phyloP scores from a whole-genome alignment of 2,329 filamentous ascomycete species.

The Pseudogymnoascus sp. region DNA sequence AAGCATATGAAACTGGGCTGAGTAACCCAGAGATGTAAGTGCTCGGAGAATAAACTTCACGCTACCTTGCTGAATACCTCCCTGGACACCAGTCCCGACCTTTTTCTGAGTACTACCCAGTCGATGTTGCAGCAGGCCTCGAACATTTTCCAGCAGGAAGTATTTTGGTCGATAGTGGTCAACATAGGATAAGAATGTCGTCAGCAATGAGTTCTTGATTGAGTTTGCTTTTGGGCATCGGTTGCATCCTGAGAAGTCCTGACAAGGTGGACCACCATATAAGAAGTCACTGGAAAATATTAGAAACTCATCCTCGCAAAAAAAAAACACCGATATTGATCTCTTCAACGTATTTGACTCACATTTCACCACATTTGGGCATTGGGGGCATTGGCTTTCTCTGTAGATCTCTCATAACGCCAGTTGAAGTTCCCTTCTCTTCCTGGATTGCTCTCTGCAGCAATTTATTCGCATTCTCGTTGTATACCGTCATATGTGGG shows the following conservation, averaged over 20 bases:
- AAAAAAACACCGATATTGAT: background rate
- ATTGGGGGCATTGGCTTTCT: conserved; percentile 12
- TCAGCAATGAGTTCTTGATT: conserved; percentile 19
- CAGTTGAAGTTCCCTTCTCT: conserved; percentile 7
- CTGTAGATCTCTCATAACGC: conserved; percentile 9
- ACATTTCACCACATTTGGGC: conserved; percentile 14
- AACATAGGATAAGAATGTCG: conserved; percentile 17
- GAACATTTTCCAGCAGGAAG: conserved; percentile 22
- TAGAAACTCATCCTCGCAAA: background rate
- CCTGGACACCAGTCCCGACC: background rate
- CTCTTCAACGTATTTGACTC: background rate
- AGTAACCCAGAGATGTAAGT: conserved; percentile 18
- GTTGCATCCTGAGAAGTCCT: conserved; percentile 15
- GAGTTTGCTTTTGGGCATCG: conserved; percentile 12
- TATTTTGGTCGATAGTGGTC: conserved; percentile 22
- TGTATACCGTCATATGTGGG: conserved; percentile 10
- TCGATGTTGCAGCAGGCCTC: conserved; percentile 11
- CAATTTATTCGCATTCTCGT: conserved; percentile 13
- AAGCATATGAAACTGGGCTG: conserved; percentile 15
- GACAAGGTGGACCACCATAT: conserved; percentile 17
- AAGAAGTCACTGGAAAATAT: conserved; percentile 13
- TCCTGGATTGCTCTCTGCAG: conserved; percentile 12
- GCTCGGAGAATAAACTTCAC: conserved; percentile 18
- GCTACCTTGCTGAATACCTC: background rate
- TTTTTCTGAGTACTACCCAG: conserved; percentile 14